Conservation (phyloP, 352 stramenopile genomes). For the Blastocystis sp. region DNA sequence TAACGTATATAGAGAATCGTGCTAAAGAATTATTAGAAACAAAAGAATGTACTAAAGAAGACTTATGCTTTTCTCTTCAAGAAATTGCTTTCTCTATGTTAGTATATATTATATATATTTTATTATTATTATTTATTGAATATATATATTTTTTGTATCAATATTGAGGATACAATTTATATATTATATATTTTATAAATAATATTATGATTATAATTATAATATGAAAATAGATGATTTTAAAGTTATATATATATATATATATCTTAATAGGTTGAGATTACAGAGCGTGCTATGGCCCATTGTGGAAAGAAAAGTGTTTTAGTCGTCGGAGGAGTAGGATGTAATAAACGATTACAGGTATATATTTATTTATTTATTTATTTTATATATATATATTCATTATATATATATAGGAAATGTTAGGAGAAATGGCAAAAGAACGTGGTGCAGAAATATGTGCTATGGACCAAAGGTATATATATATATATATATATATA, state of each 20-base stretch:
- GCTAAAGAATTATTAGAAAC: conserved; percentile 52
- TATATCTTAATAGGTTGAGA: too few relatives aligned
- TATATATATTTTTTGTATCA: too few relatives aligned
- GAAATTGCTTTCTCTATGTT: conserved; percentile 99
- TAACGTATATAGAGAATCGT: conserved; percentile 81
- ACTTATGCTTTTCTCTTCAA: conserved; percentile 95
- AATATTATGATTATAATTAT: too few relatives aligned
- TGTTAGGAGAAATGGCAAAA: conserved; percentile 90
- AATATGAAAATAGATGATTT: too few relatives aligned
- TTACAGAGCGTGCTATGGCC: conserved; percentile 97
- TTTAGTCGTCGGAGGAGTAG: conserved; percentile 93
- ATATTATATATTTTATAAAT: too few relatives aligned
- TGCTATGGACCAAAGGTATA: conserved; percentile 91
- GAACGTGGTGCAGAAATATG: conserved; percentile 76
- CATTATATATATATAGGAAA: conserved; percentile 60
- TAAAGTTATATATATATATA: too few relatives aligned
- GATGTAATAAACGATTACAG: conserved; percentile 72
- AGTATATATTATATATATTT: too few relatives aligned
- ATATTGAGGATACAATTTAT: too few relatives aligned
- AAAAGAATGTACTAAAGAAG: conserved; percentile 73
- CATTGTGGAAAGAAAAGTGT: conserved; percentile 82
- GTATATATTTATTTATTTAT: neutral
- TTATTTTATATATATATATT: neutral
- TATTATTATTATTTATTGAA: too few relatives aligned
- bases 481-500: conserved; percentile 36